Conservation (phyloP, 192 early-diverging fungal genomes). For the Phycomyces blakesleeanus region DNA sequence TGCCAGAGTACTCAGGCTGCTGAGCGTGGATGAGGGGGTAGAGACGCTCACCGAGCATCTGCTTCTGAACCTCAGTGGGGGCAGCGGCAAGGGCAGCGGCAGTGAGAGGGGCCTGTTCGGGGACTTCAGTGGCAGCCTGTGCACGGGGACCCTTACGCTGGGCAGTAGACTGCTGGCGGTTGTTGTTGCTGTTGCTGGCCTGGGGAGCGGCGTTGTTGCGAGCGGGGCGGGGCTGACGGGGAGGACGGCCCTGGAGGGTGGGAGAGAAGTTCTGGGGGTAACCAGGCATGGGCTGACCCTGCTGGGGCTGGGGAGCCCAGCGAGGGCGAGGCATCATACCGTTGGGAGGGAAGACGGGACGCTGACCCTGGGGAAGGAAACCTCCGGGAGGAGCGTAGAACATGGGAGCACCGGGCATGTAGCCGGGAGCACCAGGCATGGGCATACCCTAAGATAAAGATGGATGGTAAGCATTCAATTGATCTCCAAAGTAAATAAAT, state of each 20-base stretch:
- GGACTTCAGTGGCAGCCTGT: background rate
- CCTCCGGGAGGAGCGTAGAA: constrained; percentile 26
- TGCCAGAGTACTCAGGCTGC: constrained; percentile 79
- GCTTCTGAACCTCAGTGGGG: constrained; percentile 87
- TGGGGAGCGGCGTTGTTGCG: constrained; percentile 39
- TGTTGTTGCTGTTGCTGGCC: constrained; percentile 27
- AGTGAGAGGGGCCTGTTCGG: constrained; percentile 18
- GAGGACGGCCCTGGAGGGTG: constrained; percentile 42
- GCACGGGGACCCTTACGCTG: background rate
- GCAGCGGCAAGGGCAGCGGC: constrained; percentile 80
- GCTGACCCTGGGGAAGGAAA: constrained; percentile 33
- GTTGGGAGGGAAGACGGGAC: constrained; percentile 41
- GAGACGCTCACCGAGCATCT: constrained; percentile 92
- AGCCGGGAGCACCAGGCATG: constrained; percentile 41
- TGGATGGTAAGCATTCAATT: too few relatives aligned
- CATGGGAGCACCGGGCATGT: constrained; percentile 41
- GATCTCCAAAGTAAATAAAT: too few relatives aligned
- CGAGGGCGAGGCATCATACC: constrained; percentile 38
- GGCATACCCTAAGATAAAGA: background rate
- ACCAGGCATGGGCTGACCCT: constrained; percentile 25
- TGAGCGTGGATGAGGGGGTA: constrained; percentile 80
- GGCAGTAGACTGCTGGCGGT: background rate
- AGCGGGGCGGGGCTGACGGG: constrained; percentile 42
- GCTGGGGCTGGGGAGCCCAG: constrained; percentile 31
- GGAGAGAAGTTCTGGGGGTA: constrained; percentile 37